Percentiles rank a stretch among this genome's conserved stretches.
Conservation (phyloP, 805 yeast species). For the Ogataea angusta region DNA sequence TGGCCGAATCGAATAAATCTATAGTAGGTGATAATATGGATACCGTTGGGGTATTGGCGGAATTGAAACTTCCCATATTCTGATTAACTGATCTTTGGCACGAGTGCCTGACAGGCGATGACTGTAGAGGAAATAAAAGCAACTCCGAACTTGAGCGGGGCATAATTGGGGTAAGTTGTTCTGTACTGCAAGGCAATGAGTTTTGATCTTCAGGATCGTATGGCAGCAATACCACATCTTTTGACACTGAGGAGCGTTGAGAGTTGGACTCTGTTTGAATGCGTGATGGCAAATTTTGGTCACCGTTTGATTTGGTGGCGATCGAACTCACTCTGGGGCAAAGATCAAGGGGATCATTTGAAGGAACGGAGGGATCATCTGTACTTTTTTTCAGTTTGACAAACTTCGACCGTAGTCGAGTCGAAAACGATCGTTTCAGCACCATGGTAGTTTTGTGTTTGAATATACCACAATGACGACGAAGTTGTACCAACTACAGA, state of each 20-base stretch:
- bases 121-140: conserved; percentile 3
- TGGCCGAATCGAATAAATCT: conserved; percentile 6
- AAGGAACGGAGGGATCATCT: not conserved
- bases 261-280: not conserved
- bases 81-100: conserved; percentile 9
- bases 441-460: not conserved
- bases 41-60: conserved; percentile 15
- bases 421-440: conserved; percentile 14
- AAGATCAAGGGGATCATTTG: conserved; percentile 2
- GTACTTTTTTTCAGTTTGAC: conserved; percentile 8
- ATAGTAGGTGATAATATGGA: conserved; percentile 7
- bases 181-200: conserved; percentile 28
- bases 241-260: not conserved
- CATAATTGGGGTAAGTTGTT: conserved; percentile 27
- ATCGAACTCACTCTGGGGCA: not conserved
- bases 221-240: conserved; percentile 27
- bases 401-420: conserved; percentile 8
- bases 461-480: not conserved
- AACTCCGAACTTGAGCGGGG: conserved; percentile 14
- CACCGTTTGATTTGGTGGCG: not conserved
- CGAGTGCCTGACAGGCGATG: conserved; percentile 2
- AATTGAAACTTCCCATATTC: conserved; percentile 12
- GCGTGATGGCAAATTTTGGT: not conserved
- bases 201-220: conserved; percentile 26
- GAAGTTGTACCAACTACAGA: too few relatives aligned